Evolutionary conservation across 2,329 filamentous ascomycete genomes (phyloP).

Genomic region (Aureobasidium pullulans): DNA sequence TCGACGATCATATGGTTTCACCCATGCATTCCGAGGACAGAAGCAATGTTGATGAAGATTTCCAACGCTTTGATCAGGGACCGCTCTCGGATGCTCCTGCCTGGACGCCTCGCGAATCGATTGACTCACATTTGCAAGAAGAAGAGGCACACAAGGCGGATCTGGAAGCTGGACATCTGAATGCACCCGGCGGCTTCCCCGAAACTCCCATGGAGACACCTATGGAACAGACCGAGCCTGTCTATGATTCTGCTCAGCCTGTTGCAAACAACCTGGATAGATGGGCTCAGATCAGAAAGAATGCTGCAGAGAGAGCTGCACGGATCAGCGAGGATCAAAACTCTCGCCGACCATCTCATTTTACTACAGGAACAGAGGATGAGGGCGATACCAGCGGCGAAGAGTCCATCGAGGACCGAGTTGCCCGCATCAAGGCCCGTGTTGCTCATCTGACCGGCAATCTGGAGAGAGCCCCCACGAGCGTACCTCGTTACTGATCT

Average conservation of each 20-base stretch:
- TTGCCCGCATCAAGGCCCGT: slow-evolving; percentile 94
- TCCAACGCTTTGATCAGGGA: slow-evolving; percentile 75
- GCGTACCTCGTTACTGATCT: not conserved
- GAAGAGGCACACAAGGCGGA: slow-evolving; percentile 11
- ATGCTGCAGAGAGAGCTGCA: slow-evolving; percentile 74
- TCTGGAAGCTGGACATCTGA: not conserved
- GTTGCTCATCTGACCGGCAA: slow-evolving; percentile 76
- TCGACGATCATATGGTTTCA: slow-evolving; percentile 37
- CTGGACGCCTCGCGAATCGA: slow-evolving; percentile 54
- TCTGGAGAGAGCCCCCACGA: not conserved
- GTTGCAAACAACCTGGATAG: slow-evolving; percentile 51
- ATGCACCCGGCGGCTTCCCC: slow-evolving; percentile 9
- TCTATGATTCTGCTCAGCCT: not conserved
- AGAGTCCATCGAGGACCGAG: slow-evolving; percentile 93
- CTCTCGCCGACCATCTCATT: slow-evolving; percentile 44
- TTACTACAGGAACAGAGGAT: slow-evolving; percentile 54
- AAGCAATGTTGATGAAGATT: slow-evolving; percentile 53
- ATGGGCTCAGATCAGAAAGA: slow-evolving; percentile 94
- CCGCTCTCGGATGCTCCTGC: slow-evolving; percentile 81
- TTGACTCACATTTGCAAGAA: slow-evolving; percentile 16
- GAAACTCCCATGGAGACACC: slow-evolving; percentile 11
- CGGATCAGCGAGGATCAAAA: slow-evolving; percentile 59
- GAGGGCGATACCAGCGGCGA: slow-evolving; percentile 91
- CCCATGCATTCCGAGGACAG: slow-evolving; percentile 54
- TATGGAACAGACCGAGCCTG: not conserved